phyloP scores from a whole-genome alignment of 192 early-diverging fungal species.

The Coemansia aciculifera region DNA sequence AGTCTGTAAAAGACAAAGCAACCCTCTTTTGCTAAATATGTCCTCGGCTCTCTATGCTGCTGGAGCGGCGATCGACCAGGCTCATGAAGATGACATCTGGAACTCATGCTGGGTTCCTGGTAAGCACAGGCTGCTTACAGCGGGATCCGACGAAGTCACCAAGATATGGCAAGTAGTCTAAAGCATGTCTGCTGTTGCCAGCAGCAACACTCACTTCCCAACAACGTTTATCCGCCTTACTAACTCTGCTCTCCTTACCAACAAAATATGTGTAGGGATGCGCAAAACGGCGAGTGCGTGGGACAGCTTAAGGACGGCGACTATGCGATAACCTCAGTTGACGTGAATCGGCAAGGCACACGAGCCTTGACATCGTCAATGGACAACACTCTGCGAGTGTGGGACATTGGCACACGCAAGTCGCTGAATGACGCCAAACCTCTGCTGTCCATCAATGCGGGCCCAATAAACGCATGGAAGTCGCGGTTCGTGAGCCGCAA shows the following conservation, averaged over 20 bases:
- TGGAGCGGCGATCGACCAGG: slow-evolving; percentile 34
- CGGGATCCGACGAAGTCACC: slow-evolving; percentile 42
- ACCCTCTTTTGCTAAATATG: slow-evolving; percentile 11
- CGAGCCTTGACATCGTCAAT: slow-evolving; percentile 48
- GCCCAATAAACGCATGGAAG: slow-evolving; percentile 45
- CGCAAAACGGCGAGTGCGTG: slow-evolving; percentile 36
- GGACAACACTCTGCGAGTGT: slow-evolving; percentile 51
- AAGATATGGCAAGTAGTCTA: slow-evolving; percentile 35
- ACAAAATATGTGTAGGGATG: slow-evolving; percentile 12
- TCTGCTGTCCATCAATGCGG: slow-evolving; percentile 30
- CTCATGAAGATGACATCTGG: slow-evolving; percentile 55
- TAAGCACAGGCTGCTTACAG: slow-evolving; percentile 38
- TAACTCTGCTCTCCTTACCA: background rate
- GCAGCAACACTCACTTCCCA: background rate
- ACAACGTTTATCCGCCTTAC: background rate
- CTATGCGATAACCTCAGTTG: slow-evolving; percentile 50
- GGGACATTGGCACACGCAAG: slow-evolving; percentile 24
- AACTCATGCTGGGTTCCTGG: slow-evolving; percentile 45
- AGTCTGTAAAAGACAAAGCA: background rate
- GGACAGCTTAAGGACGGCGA: slow-evolving; percentile 29
- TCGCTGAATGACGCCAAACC: slow-evolving; percentile 8
- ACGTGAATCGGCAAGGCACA: slow-evolving; percentile 39
- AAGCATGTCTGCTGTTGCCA: background rate
- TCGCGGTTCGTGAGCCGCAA: slow-evolving; percentile 33
- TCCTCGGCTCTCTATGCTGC: slow-evolving; percentile 40